Percentiles rank a stretch among this genome's conserved stretches.
phyloP scores from a whole-genome alignment of 306 rosid species.

The Parietaria judaica region DNA sequence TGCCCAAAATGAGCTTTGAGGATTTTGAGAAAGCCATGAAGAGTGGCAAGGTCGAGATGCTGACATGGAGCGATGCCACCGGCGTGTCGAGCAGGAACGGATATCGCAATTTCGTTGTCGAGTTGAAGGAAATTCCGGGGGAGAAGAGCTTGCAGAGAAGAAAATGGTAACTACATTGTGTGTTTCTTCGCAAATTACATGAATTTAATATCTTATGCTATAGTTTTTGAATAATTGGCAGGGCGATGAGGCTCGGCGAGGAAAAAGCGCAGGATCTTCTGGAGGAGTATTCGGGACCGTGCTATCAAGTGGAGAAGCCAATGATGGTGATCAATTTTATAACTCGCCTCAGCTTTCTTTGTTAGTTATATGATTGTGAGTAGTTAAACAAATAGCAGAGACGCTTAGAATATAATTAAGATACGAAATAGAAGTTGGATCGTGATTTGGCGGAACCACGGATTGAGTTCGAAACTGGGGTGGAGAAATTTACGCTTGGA shows the following conservation, averaged over 20 bases:
- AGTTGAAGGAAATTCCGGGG: slow-evolving; percentile 81
- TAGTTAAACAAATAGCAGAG: not conserved
- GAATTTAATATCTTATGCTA: not conserved
- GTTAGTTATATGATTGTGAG: slow-evolving; percentile 8
- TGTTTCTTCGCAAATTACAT: slow-evolving; percentile 9
- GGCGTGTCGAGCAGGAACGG: slow-evolving; percentile 15
- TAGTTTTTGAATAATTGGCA: slow-evolving; percentile 13
- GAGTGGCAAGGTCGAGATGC: slow-evolving; percentile 51
- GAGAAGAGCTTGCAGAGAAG: slow-evolving; percentile 81
- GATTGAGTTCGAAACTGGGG: not conserved
- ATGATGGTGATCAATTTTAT: slow-evolving; percentile 46
- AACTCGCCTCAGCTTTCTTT: slow-evolving; percentile 14
- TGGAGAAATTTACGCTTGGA: not conserved
- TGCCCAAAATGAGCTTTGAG: slow-evolving; percentile 68
- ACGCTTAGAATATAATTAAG: not conserved
- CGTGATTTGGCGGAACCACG: not conserved
- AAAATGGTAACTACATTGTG: slow-evolving; percentile 49
- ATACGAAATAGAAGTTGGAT: slow-evolving; percentile 4
- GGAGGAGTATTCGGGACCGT: slow-evolving; percentile 68
- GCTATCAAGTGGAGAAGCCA: slow-evolving; percentile 68
- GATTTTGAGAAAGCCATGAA: slow-evolving; percentile 56
- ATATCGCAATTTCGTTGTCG: slow-evolving; percentile 51
- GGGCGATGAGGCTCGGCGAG: slow-evolving; percentile 58
- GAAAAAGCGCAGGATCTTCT: slow-evolving; percentile 48
- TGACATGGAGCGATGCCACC: slow-evolving; percentile 35